Conservation (phyloP, 1,284 basidiomycete genomes). For the Cutaneotrichosporon spelunceum region DNA sequence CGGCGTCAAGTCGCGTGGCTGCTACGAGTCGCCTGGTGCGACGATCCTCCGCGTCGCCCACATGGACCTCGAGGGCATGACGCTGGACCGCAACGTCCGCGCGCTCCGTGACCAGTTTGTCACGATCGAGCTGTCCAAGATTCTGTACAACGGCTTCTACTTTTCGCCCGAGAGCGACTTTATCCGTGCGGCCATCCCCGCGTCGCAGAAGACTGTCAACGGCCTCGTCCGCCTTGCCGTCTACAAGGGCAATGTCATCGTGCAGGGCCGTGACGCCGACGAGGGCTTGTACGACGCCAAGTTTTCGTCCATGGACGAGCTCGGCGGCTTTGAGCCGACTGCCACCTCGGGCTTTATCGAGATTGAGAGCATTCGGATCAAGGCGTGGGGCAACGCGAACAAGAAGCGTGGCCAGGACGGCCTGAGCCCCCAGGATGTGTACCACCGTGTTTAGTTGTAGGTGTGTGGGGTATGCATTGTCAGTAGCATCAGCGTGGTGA, state of each 20-base stretch:
- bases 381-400: slow-evolving; percentile 66
- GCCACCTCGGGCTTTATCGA: slow-evolving; percentile 91
- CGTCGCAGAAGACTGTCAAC: slow-evolving; percentile 94
- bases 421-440: slow-evolving; percentile 71
- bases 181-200: slow-evolving; percentile 79
- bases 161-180: slow-evolving; percentile 98
- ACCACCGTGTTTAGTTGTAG: slow-evolving; percentile 55
- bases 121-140: slow-evolving; percentile 81
- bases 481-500: slow-evolving; percentile 4
- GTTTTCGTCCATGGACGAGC: slow-evolving; percentile 98
- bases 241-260: slow-evolving; percentile 94
- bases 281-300: slow-evolving; percentile 92
- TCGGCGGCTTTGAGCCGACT: slow-evolving; percentile 92
- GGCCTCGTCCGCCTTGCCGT: slow-evolving; percentile 84
- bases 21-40: slow-evolving; percentile 95
- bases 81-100: slow-evolving; percentile 94
- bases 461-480: slow-evolving; percentile 6
- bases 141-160: slow-evolving; percentile 89
- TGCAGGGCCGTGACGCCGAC: slow-evolving; percentile 86
- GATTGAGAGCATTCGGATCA: slow-evolving; percentile 91
- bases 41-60: slow-evolving; percentile 94
- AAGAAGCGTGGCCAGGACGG: slow-evolving; percentile 75
- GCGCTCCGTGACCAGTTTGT: slow-evolving; percentile 92
- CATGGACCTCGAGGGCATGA: slow-evolving; percentile 94
- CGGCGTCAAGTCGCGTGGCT: slow-evolving; percentile 96